A percentile compares a stretch with the other conserved stretches of the same genome.
Evolutionary conservation across 1,139 yeast genomes (phyloP).

Genomic region (Entelexis paramagnoliae): DNA sequence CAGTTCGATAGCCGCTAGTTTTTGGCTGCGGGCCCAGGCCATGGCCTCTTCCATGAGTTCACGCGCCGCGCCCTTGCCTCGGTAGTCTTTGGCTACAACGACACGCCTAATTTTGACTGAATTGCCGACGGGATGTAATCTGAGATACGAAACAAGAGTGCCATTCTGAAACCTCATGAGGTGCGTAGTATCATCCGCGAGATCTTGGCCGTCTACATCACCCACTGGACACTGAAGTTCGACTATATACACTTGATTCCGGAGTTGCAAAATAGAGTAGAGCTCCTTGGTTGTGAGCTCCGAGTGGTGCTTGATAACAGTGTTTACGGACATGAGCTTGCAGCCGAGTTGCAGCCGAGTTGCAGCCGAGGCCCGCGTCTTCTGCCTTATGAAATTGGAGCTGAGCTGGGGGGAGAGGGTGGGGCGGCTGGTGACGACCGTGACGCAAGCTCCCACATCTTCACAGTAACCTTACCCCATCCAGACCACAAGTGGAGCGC

Average conservation of each 20-base stretch:
- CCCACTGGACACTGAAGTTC: constrained; percentile 23
- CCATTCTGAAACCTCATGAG: constrained; percentile 10
- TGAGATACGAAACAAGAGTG: constrained; percentile 11
- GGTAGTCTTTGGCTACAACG: constrained; percentile 9
- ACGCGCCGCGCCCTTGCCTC: constrained; percentile 14
- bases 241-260: constrained; percentile 24
- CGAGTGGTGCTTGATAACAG: constrained; percentile 6
- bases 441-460: background rate
- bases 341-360: too few species aligned
- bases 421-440: background rate
- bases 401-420: background rate
- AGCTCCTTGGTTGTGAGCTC: constrained; percentile 14
- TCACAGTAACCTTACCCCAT: background rate
- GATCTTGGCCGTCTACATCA: constrained; percentile 23
- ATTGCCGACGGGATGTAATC: constrained; percentile 4
- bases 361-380: too few species aligned
- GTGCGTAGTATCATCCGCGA: constrained; percentile 15
- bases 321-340: background rate
- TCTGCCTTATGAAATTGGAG: background rate
- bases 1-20: background rate
- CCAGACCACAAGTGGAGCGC: background rate
- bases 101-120: constrained; percentile 13
- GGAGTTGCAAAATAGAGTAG: constrained; percentile 19
- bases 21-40: constrained; percentile 9
- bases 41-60: constrained; percentile 9